phyloP scores from a whole-genome alignment of 176 grass and related monocot species.

The Carex littledalei region DNA sequence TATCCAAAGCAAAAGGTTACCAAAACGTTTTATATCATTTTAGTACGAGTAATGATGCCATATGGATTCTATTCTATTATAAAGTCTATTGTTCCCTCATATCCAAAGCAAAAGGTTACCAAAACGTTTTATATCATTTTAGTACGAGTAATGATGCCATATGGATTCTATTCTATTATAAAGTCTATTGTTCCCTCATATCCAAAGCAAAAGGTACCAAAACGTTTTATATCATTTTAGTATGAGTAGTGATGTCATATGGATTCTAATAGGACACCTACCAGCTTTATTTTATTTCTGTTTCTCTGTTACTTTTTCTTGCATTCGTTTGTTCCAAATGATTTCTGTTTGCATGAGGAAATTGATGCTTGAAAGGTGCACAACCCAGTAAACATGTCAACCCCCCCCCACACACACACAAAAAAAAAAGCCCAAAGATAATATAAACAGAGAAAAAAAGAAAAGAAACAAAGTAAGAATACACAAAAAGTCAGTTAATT shows the following conservation, averaged over 20 bases:
- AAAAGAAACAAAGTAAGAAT: background rate
- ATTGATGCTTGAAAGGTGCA: background rate
- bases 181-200: background rate
- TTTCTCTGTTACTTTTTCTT: background rate
- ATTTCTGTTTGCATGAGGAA: background rate
- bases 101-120: background rate
- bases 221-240: background rate
- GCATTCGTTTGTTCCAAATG: background rate
- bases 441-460: background rate
- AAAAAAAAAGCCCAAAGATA: background rate
- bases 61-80: background rate
- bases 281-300: background rate
- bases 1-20: background rate
- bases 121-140: background rate
- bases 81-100: background rate
- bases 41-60: background rate
- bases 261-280: background rate
- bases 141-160: background rate
- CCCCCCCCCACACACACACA: background rate
- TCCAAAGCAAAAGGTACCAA: background rate
- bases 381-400: background rate
- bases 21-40: background rate
- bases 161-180: background rate
- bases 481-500: background rate
- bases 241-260: background rate